Percentiles rank a stretch among this genome's conserved stretches.
Conservation (phyloP, 1,284 basidiomycete species). For the Thelephora terrestris region DNA sequence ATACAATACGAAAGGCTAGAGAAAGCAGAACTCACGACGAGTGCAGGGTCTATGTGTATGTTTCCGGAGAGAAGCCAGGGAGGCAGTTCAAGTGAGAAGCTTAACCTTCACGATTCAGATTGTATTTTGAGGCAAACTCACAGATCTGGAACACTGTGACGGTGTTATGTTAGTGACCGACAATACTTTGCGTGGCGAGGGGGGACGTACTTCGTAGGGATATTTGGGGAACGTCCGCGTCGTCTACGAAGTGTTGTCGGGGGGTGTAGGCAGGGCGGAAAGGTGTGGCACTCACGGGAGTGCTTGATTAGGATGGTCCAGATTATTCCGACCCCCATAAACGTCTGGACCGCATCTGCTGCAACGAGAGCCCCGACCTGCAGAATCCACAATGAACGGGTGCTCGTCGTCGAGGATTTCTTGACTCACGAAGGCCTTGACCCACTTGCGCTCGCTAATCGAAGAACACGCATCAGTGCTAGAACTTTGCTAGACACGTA, state of each 20-base stretch:
- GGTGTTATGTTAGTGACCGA: not conserved
- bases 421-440: slow-evolving; percentile 6
- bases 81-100: not conserved
- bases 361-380: slow-evolving; percentile 1
- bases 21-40: not conserved
- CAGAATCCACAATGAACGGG: not conserved
- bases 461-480: not conserved
- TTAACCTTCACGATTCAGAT: not conserved
- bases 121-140: not conserved
- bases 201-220: slow-evolving; percentile 5
- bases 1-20: not conserved
- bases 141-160: not conserved
- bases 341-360: slow-evolving; percentile 5
- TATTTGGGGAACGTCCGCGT: not conserved
- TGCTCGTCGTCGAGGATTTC: not conserved
- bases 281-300: slow-evolving; percentile 1
- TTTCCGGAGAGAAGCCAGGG: not conserved
- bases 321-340: slow-evolving; percentile 5
- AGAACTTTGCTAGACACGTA: not conserved
- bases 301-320: slow-evolving; percentile 5
- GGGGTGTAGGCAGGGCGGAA: not conserved
- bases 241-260: not conserved
- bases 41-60: not conserved
- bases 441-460: slow-evolving; percentile 5
- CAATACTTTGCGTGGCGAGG: not conserved